These are phyloP conservation scores for Candida mesenterica DNA, from an alignment of 1,139 yeast genomes.

Conservation along the genomic window DNA sequence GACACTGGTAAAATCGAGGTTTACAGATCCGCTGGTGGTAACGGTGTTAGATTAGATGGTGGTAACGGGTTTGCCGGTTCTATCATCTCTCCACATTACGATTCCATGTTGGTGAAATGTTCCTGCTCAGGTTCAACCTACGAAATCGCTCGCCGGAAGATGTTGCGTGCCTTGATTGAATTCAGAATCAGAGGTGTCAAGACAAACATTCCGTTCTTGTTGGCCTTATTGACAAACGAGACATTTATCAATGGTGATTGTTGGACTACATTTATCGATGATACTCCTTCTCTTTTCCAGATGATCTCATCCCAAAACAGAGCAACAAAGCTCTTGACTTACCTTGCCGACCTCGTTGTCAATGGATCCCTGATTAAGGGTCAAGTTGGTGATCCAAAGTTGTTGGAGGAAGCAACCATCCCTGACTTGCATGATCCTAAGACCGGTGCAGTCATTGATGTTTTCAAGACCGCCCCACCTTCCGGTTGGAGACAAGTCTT, in stretches of 20 bases:
- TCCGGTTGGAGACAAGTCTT: slow-evolving; percentile 92
- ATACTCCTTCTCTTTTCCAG: slow-evolving; percentile 92
- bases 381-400: slow-evolving; percentile 88
- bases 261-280: slow-evolving; percentile 99
- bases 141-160: slow-evolving; percentile 95
- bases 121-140: slow-evolving; percentile 94
- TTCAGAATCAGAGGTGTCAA: slow-evolving; percentile 98
- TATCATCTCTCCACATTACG: slow-evolving; percentile 94
- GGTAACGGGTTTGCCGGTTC: slow-evolving; percentile 99
- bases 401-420: slow-evolving; percentile 67
- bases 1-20: slow-evolving; percentile 99
- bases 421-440: slow-evolving; percentile 66
- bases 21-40: slow-evolving; percentile 98
- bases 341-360: slow-evolving; percentile 88
- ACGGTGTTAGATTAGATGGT: slow-evolving; percentile 98
- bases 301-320: slow-evolving; percentile 95
- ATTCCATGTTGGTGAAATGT: slow-evolving; percentile 97
- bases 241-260: slow-evolving; percentile 86
- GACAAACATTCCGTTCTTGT: slow-evolving; percentile 93
- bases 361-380: slow-evolving; percentile 96
- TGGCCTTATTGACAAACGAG: slow-evolving; percentile 89
- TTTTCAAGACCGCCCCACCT: slow-evolving; percentile 53
- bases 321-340: slow-evolving; percentile 88
- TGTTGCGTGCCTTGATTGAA: slow-evolving; percentile 94
- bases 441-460: slow-evolving; percentile 58